These are phyloP conservation scores for Theileria annulata DNA, from an alignment of 169 alveolate species.

Conservation along the genomic window DNA sequence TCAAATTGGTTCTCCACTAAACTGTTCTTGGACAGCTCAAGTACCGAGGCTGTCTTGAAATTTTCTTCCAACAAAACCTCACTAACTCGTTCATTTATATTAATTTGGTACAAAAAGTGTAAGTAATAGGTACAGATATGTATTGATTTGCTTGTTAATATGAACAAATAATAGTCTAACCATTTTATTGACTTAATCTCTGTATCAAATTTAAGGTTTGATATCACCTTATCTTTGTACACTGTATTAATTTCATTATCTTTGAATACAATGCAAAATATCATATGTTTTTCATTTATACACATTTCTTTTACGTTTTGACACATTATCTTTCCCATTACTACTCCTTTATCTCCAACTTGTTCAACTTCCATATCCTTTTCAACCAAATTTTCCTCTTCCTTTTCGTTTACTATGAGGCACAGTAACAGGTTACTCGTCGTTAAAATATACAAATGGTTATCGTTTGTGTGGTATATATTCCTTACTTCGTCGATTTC, in stretches of 20 bases:
- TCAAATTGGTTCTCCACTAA: background rate
- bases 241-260: background rate
- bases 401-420: background rate
- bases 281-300: constrained; percentile 5
- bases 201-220: background rate
- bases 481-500: background rate
- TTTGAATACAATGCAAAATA: background rate
- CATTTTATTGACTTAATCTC: constrained; percentile 11
- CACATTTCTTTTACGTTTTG: constrained; percentile 6
- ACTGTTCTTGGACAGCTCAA: background rate
- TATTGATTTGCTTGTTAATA: background rate
- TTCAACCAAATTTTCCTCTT: background rate
- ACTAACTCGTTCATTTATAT: background rate
- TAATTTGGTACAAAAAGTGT: background rate
- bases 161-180: constrained; percentile 12
- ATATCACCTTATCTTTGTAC: background rate
- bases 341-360: background rate
- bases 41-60: background rate
- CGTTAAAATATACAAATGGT: background rate
- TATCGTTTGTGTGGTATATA: background rate
- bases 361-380: background rate
- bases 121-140: background rate
- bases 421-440: background rate
- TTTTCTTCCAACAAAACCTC: background rate
- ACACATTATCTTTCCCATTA: constrained; percentile 11